Conservation (phyloP, 371 early-diverging fungal species). For the Haplosporangium sp. region DNA sequence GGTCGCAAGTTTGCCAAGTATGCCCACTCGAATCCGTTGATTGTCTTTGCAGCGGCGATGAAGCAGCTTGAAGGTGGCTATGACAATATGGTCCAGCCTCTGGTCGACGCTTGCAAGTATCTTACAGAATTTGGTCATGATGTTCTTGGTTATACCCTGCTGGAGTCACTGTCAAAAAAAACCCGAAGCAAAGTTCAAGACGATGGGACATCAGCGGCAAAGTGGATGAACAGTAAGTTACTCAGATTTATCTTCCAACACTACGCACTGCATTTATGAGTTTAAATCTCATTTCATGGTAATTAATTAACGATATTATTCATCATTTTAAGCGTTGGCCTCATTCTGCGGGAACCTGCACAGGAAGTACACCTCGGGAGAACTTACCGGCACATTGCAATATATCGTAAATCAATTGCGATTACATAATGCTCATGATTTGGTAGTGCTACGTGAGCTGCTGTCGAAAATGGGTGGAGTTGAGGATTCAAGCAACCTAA, state of each 20-base stretch:
- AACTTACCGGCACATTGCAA: conserved; percentile 71
- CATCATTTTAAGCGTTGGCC: conserved; percentile 62
- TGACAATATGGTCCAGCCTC: conserved; percentile 85
- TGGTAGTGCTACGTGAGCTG: conserved; percentile 78
- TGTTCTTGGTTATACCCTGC: conserved; percentile 78
- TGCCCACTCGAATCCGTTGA: conserved; percentile 84
- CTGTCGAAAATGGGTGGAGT: conserved; percentile 82
- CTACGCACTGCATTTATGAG: too few species aligned
- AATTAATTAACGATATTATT: neutral
- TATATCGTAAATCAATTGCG: conserved; percentile 77
- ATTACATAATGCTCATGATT: conserved; percentile 62
- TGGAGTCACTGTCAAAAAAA: conserved; percentile 69
- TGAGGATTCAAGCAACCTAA: conserved; percentile 66
- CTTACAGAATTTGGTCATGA: conserved; percentile 88
- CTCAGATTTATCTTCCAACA: too few species aligned
- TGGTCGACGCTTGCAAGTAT: conserved; percentile 91
- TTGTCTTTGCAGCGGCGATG: conserved; percentile 82
- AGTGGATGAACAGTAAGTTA: conserved; percentile 64
- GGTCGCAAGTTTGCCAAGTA: conserved; percentile 88
- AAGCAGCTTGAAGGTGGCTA: conserved; percentile 82
- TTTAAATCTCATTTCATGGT: too few species aligned
- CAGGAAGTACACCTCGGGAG: conserved; percentile 75
- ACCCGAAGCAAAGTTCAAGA: conserved; percentile 70
- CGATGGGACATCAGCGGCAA: conserved; percentile 65
- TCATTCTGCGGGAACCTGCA: conserved; percentile 80